Base-by-base conservation (phyloP, 1,139 yeast species). In the Pichia sp. region DNA sequence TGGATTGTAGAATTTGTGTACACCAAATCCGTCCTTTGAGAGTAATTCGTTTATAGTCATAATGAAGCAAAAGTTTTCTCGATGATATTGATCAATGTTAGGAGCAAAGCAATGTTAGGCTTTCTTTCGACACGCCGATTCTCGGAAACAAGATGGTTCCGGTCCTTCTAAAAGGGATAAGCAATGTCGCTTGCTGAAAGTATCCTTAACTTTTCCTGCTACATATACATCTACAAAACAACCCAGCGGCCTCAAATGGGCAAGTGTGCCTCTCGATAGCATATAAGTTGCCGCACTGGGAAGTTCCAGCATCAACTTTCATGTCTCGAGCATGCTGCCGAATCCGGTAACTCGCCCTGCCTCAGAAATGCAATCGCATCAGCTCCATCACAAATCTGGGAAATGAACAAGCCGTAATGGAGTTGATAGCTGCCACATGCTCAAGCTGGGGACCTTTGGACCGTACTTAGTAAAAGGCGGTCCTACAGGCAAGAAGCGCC, bases 21-120 rank as follows among this genome's bases (percentile, higher is more conserved):
- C 41, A 8, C 47, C 51, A 43, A 38, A 54, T 5, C 51, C 54
- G 17, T 54, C 51, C n/a, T 24, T 49, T 14, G 38, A 46, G 36
- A 31, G 43, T 8, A 38, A 30, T 9, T 51, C 46, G 29, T 50
- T 50, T 12, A 50, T 50, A 4, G 54, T 48, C 51, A 47, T 50
- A 38, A 10, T 38, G 16, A 14, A 38, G 41, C 41, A 38, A 38
- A 38, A 36, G 16, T 2, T 6, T 43, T 27, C 24, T 27, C 29
- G 27, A 12, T 43, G 14, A 43, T 17, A 43, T 14, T 17, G 14
- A 38, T 38, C 9, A 8, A 12, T 17, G 17, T n/a, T 9, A 34
- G 16, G 41, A 38, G 16, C 17, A 38, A 38, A 38, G 41, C 41
- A 38, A 38, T 14, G 41, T 14, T 38, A 38, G 16, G 41, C 41